Conservation (phyloP, 1,284 basidiomycete genomes). For the Puccinia polysora region DNA sequence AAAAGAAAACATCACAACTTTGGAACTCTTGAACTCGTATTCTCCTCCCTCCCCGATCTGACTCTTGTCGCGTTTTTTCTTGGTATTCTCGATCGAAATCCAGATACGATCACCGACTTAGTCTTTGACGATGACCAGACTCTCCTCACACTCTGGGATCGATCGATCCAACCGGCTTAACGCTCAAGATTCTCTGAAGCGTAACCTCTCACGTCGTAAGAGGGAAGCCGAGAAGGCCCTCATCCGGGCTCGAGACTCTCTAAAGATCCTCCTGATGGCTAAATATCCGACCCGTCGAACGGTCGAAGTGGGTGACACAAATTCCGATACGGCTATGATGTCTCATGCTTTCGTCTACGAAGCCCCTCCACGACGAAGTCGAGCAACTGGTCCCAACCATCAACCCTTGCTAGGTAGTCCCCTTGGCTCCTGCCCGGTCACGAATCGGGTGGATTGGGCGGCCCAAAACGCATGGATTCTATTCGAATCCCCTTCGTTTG, state of each 20-base stretch:
- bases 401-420: constrained; percentile 11
- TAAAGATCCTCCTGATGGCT: neutral
- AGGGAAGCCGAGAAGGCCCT: constrained; percentile 15
- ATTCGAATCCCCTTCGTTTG: constrained; percentile 17
- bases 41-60: too few relatives aligned
- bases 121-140: neutral
- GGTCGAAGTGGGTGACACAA: constrained; percentile 14
- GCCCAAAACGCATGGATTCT: neutral
- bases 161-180: neutral
- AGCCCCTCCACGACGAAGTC: neutral
- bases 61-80: too few relatives aligned
- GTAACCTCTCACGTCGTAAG: constrained; percentile 2
- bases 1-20: too few relatives aligned
- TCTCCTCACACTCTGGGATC: neutral
- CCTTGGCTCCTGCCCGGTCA: neutral
- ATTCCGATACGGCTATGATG: constrained; percentile 3
- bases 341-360: constrained; percentile 8
- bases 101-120: too few relatives aligned
- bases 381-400: neutral
- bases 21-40: too few relatives aligned
- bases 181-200: neutral
- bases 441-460: neutral
- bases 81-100: too few relatives aligned
- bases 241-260: constrained; percentile 9
- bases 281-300: constrained; percentile 12